Evolutionary conservation across 2,329 filamentous ascomycete genomes (phyloP).

Genomic region (Cordyceps fumosorosea): DNA sequence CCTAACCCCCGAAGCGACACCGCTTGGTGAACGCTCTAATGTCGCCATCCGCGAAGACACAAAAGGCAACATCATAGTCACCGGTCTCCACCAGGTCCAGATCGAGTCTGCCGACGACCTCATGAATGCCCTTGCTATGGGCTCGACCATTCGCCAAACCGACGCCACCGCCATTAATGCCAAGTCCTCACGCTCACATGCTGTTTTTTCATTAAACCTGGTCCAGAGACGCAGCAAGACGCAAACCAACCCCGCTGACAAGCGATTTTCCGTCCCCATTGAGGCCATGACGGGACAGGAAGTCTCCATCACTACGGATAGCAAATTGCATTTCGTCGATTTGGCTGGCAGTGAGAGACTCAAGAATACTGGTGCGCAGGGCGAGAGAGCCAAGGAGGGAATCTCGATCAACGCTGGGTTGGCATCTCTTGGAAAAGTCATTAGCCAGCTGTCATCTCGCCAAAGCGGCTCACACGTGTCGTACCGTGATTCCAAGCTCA

Average conservation of each 20-base stretch:
- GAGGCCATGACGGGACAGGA: slow-evolving; percentile 66
- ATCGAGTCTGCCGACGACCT: slow-evolving; percentile 91
- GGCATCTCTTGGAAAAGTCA: slow-evolving; percentile 93
- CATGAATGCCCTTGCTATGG: slow-evolving; percentile 81
- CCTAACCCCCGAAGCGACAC: slow-evolving; percentile 68
- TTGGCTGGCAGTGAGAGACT: slow-evolving; percentile 91
- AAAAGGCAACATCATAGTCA: slow-evolving; percentile 90
- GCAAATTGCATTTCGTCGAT: slow-evolving; percentile 98
- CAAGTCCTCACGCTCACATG: slow-evolving; percentile 94
- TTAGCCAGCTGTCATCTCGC: slow-evolving; percentile 91
- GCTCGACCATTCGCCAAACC: slow-evolving; percentile 90
- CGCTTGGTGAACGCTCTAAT: slow-evolving; percentile 60
- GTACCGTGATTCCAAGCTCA: slow-evolving; percentile 96
- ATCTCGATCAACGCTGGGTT: slow-evolving; percentile 98
- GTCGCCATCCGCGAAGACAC: slow-evolving; percentile 93
- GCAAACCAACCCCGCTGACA: slow-evolving; percentile 57
- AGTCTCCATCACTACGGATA: slow-evolving; percentile 78
- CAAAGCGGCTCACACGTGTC: slow-evolving; percentile 86
- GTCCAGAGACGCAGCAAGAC: slow-evolving; percentile 70
- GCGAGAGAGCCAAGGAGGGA: slow-evolving; percentile 88
- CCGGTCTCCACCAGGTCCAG: slow-evolving; percentile 78
- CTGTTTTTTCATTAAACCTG: slow-evolving; percentile 92
- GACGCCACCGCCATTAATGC: slow-evolving; percentile 97
- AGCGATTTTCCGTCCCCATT: slow-evolving; percentile 78
- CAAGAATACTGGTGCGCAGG: slow-evolving; percentile 94